Evolutionary conservation across 306 rosid species (phyloP), one percentile per base, ranked within the genome.

Genomic region (Gillenia trifoliata): DNA sequence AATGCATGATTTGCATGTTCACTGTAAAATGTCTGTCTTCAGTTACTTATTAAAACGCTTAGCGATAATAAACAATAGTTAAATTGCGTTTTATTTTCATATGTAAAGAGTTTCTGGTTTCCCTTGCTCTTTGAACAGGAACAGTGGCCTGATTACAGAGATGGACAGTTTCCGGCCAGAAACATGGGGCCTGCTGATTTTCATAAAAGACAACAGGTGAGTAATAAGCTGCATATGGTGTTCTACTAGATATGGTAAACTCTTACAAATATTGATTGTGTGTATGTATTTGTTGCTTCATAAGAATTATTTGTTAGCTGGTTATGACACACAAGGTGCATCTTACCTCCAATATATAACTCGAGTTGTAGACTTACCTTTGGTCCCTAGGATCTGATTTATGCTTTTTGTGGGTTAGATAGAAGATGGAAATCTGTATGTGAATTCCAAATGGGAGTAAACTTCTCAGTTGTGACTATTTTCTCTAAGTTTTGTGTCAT

Each of bases 141-240:
- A 57, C 94, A 78, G 81, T 83, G 86, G 89, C 81, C 83, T 33
- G 98, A 92, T 79, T 77, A 83, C 66, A 75, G 83, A 72, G 90
- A 87, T 81, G 92, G 89, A 43, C 94, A 86, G 64, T 84, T 87
- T 80, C 94, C 61, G 66, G 94, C 87, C 60, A 87, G 87, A 82
- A 82, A 69, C 80, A 68, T 75, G 77, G 93, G 84, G 26, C 81
- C 84, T 66, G 77, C 83, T 71, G 94, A 90, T 78, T 78, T 84
- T 77, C 86, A 83, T 64, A 93, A 81, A 78, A 89, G 96, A 78
- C 92, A 83, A 34, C 87, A 75, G 91, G 98, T 93, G 81, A 80
- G 84, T 76, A 40, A 75, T 59, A 50, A 50, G 20, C 17, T 45
- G 62, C 68, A 7, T 38, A 38, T 34, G 66, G 69, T 61, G 22